Percentiles rank a stretch among this genome's conserved stretches.
phyloP scores from a whole-genome alignment of 176 grass and related monocot species.

The Pharus latifolius region DNA sequence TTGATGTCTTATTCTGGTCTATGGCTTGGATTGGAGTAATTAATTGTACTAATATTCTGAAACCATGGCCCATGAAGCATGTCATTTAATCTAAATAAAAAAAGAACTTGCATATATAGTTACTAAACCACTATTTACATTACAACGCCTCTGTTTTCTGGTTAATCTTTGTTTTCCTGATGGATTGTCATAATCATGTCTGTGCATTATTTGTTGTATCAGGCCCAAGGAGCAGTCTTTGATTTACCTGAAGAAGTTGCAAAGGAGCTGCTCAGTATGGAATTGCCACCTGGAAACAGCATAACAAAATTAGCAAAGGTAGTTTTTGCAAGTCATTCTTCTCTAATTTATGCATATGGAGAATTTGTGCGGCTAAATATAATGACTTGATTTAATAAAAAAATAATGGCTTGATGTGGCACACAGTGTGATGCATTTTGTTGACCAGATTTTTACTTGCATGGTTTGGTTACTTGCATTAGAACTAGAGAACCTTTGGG shows the following conservation, averaged over 20 bases:
- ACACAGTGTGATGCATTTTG: not conserved
- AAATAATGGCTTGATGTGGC: not conserved
- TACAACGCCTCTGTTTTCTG: not conserved
- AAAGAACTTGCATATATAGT: not conserved
- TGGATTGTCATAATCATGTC: conserved; percentile 8
- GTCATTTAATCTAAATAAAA: not conserved
- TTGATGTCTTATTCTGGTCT: not conserved
- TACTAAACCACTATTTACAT: not conserved
- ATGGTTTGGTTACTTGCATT: too few species aligned
- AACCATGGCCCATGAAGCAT: not conserved
- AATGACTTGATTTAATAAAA: too few species aligned
- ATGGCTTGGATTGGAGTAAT: not conserved
- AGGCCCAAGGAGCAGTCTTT: conserved; percentile 93
- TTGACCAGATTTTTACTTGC: too few species aligned
- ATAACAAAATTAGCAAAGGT: conserved; percentile 84
- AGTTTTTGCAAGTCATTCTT: conserved; percentile 11
- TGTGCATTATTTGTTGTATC: conserved; percentile 24
- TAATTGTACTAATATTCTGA: not conserved
- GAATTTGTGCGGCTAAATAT: not conserved
- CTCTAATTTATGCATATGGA: not conserved
- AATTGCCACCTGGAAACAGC: conserved; percentile 75
- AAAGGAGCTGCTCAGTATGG: conserved; percentile 62
- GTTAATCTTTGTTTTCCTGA: not conserved
- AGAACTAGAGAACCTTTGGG: too few species aligned
- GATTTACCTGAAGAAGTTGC: conserved; percentile 96